phyloP scores from a whole-genome alignment of 2,329 filamentous ascomycete genomes.

The Teratosphaeria pseudoeucalypti region DNA sequence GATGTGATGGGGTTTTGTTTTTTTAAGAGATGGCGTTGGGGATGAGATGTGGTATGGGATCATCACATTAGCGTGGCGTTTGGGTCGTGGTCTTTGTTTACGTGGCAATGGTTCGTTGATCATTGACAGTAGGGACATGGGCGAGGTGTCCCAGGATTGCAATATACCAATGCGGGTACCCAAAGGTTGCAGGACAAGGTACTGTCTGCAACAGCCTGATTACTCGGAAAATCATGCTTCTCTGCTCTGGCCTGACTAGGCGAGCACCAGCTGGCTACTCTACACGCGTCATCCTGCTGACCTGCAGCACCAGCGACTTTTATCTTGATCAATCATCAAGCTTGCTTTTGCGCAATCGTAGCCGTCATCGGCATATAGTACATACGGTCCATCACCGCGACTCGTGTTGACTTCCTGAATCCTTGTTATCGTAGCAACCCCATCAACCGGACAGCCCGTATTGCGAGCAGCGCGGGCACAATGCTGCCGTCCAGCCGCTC shows the following conservation, averaged over 20 bases:
- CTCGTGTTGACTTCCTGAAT: not conserved
- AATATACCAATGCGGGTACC: too few species aligned
- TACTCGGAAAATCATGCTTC: not conserved
- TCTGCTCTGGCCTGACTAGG: not conserved
- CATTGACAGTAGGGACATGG: too few species aligned
- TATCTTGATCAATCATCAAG: not conserved
- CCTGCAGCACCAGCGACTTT: not conserved
- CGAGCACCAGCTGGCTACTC: not conserved
- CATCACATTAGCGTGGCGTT: too few species aligned
- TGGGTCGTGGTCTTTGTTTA: too few species aligned
- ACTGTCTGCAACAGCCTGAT: not conserved
- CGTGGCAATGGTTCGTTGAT: too few species aligned
- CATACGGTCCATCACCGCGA: not conserved
- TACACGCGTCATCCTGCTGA: not conserved
- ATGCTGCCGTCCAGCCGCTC: not conserved
- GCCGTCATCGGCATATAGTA: not conserved
- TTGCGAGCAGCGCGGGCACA: not conserved
- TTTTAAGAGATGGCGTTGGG: constrained; percentile 11
- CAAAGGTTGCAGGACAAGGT: not conserved
- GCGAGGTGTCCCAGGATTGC: too few species aligned
- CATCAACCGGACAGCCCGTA: not conserved
- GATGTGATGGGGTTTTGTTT: not conserved
- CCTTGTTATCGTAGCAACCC: not conserved
- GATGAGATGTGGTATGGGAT: not conserved
- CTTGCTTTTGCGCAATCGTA: not conserved